Conservation (phyloP, 305 asterid genomes). For the Galium porrigens region DNA sequence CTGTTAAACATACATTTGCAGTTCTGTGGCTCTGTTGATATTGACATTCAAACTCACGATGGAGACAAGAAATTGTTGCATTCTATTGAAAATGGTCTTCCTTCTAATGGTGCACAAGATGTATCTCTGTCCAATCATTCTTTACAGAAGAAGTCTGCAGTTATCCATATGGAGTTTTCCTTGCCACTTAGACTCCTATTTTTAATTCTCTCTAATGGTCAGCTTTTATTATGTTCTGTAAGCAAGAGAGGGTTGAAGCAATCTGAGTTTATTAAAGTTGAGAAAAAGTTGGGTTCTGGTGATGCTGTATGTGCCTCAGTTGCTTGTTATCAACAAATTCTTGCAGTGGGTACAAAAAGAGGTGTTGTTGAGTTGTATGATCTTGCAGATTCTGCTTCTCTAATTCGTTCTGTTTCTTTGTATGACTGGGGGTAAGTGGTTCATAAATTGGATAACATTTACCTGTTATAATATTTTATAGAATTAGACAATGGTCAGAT, state of each 20-base stretch:
- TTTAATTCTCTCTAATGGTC: constrained; percentile 76
- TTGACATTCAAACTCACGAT: constrained; percentile 33
- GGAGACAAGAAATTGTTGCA: constrained; percentile 33
- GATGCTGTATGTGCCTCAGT: constrained; percentile 77
- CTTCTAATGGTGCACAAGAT: constrained; percentile 34
- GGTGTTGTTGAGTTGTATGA: constrained; percentile 82
- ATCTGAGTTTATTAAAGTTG: constrained; percentile 50
- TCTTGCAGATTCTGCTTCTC: constrained; percentile 61
- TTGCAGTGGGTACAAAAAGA: constrained; percentile 81
- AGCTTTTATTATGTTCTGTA: constrained; percentile 60
- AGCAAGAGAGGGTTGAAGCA: constrained; percentile 82
- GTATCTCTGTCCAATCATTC: constrained; percentile 27
- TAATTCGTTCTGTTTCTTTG: constrained; percentile 68
- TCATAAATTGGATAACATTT: constrained; percentile 5
- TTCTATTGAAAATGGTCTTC: constrained; percentile 47
- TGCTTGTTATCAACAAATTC: constrained; percentile 87
- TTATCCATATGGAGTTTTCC: constrained; percentile 64
- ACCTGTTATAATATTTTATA: background rate
- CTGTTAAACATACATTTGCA: constrained; percentile 23
- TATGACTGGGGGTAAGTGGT: constrained; percentile 90
- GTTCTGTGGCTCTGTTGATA: constrained; percentile 68
- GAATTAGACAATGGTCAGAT: background rate
- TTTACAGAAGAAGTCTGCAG: constrained; percentile 33
- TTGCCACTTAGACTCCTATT: constrained; percentile 44
- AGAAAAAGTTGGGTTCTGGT: constrained; percentile 52